These are phyloP conservation scores for Sclerotinia minor DNA, from an alignment of 2,329 filamentous ascomycete genomes.

Conservation along the genomic window DNA sequence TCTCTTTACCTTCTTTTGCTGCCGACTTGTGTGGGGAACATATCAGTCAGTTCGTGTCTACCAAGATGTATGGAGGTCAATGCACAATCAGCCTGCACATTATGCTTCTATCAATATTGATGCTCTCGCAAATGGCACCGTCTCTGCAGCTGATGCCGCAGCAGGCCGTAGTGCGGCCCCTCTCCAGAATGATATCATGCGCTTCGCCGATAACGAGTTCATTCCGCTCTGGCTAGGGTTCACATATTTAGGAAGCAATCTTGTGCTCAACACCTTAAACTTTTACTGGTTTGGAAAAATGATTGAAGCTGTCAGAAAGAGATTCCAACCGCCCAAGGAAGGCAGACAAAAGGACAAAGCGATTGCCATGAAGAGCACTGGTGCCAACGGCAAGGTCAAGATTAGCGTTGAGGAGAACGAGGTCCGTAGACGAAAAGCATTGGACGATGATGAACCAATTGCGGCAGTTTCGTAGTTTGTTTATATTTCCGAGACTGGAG, in stretches of 20 bases:
- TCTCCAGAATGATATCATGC: conserved; percentile 46
- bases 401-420: conserved; percentile 40
- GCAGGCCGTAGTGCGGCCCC: conserved; percentile 37
- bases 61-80: conserved; percentile 64
- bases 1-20: conserved; percentile 72
- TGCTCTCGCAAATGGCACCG: conserved; percentile 40
- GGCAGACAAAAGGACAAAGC: conserved; percentile 40
- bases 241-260: conserved; percentile 68
- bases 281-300: conserved; percentile 88
- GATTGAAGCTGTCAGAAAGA: conserved; percentile 74
- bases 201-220: conserved; percentile 52
- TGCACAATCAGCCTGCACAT: conserved; percentile 48
- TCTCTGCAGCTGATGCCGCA: conserved; percentile 43
- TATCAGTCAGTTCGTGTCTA: conserved; percentile 70
- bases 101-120: conserved; percentile 41
- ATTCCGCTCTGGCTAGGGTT: conserved; percentile 70
- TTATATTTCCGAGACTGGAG: neutral
- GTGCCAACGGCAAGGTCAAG: conserved; percentile 36
- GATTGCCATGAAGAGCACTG: conserved; percentile 36
- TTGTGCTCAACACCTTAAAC: conserved; percentile 74
- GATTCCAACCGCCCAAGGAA: conserved; percentile 61
- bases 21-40: conserved; percentile 75
- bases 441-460: conserved; percentile 20
- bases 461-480: conserved; percentile 19
- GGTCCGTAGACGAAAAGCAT: conserved; percentile 38